Evolutionary conservation across 441 rosid genomes (phyloP), one percentile per base, ranked within the genome.

Genomic region (Croton laevigatus): DNA sequence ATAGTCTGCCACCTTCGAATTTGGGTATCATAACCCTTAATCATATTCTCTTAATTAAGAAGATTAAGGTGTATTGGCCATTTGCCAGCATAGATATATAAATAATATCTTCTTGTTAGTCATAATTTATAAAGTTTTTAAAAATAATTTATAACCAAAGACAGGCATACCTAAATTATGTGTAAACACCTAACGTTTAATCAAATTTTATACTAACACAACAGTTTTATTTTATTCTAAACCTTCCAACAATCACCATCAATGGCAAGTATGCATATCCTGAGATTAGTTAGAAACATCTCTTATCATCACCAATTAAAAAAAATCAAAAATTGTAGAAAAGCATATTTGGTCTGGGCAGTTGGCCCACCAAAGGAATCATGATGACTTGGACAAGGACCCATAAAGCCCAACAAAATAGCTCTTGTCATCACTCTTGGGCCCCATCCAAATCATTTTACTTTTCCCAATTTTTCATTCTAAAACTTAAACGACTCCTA

Each of bases 341-440:
- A 10, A 20, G 42, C 23, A 27, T 38, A 32, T 68, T 65, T 46
- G 83, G 79, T 63, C 12, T 9, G 60, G 71, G 77, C 45, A 38
- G 70, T 65, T 46, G 83, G 79, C 54, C 16, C 13, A 62, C 76
- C 73, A 23, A 3, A 38, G 34, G 37, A 67, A 62, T 78, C 42
- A 73, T 78, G 75, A 68, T 76, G 72, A 65, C 76, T 40, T 59
- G 60, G 46, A 49, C 32, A 59, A 40, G 52, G 74, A 22, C 73
- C 78, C 78, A 71, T 74, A 19, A 0, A 13, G 49, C 72, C 65
- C 63, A 62, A 34, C 69, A 53, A 22, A 59, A 46, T 55, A 44
- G 58, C 46, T 11, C 22, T 10, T 52, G 71, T 59, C 73, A 59
- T 36, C 59, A 11, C 12, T 67, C 60, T 20, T 74, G 76, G 79